Base-by-base conservation (phyloP, 345 rosid genomes). In the Acer saccharum region DNA sequence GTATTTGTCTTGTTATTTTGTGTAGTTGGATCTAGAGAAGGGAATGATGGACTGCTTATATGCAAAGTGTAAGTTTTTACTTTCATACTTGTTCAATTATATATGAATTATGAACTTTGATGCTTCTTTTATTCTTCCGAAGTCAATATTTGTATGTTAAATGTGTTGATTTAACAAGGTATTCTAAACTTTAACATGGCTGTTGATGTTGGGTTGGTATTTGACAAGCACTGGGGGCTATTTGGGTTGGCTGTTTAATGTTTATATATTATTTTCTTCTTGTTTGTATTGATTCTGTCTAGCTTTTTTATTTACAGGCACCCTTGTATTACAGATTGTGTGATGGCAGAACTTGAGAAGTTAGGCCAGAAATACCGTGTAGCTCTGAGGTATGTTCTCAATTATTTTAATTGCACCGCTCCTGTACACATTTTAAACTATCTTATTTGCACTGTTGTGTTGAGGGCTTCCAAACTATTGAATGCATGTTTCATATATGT, bases 261-360 rank as follows among this genome's bases (percentile, higher is more conserved):
- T 65, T 12, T 32, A 13, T 16, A 71, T 63, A 1, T 43, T 1
- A 63, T 50, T 64, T 70, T 13, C 12, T 46, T 35, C 48, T 58
- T 76, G 6, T 66, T 69, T 71, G 23, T 68, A 29, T 78, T 70
- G 10, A 77, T 60, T 62, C 39, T 6, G 16, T 70, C 25, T 74
- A 10, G 63, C 54, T 25, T 74, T 78, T 74, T 78, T 50, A 35
- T 66, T 76, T 83, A 67, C 82, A 96, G 99, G 99, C 75, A 92
- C 90, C 99, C 99, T 73, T 92, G 95, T 83, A 91, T 96, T 84
- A 96, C 98, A 4, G 99, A 96, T 79, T 96, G 99, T 58, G 99
- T 96, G 68, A 96, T 96, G 97, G 98, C 99, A 17, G 99, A 96
- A 88, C 91, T 96, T 29, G 99, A 96, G 92, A 96, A 94, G 87